These are phyloP conservation scores for Calocybe cyanea DNA, from an alignment of 768 basidiomycete genomes.

Conservation along the genomic window DNA sequence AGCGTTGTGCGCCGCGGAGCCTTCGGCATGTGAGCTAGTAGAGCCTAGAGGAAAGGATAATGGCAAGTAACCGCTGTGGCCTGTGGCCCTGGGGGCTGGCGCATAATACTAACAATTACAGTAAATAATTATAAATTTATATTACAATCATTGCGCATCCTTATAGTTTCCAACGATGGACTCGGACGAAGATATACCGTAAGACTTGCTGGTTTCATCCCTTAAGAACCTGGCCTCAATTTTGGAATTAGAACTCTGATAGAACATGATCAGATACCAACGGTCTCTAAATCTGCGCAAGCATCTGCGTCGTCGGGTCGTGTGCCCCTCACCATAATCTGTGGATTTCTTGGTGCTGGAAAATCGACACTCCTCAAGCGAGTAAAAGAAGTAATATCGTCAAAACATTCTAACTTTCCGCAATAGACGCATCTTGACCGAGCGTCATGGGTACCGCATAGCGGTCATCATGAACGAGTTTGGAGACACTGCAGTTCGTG, in stretches of 20 bases:
- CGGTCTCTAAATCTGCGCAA: background rate
- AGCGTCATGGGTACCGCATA: slow-evolving; percentile 91
- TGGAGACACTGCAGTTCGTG: slow-evolving; percentile 84
- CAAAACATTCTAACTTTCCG: background rate
- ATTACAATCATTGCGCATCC: no score
- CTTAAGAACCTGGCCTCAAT: background rate
- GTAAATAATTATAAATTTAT: no score
- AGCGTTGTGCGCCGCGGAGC: no score
- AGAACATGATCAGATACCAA: slow-evolving; percentile 15
- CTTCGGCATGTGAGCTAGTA: no score
- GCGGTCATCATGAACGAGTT: slow-evolving; percentile 99
- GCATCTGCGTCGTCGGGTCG: slow-evolving; percentile 13
- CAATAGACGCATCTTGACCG: slow-evolving; percentile 82
- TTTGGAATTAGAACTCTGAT: slow-evolving; percentile 22
- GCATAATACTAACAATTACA: no score
- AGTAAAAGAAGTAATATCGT: slow-evolving; percentile 17
- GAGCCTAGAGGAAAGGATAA: no score
- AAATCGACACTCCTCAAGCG: slow-evolving; percentile 90
- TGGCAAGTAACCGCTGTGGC: no score
- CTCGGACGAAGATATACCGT: slow-evolving; percentile 62
- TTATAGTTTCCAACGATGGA: slow-evolving; percentile 28
- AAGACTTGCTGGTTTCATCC: slow-evolving; percentile 16
- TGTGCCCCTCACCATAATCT: slow-evolving; percentile 91
- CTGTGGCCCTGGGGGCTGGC: no score
- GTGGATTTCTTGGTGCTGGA: slow-evolving; percentile 91